These are phyloP conservation scores for Rhizopus sp. DNA, from an alignment of 371 early-diverging fungal species.

Conservation along the genomic window DNA sequence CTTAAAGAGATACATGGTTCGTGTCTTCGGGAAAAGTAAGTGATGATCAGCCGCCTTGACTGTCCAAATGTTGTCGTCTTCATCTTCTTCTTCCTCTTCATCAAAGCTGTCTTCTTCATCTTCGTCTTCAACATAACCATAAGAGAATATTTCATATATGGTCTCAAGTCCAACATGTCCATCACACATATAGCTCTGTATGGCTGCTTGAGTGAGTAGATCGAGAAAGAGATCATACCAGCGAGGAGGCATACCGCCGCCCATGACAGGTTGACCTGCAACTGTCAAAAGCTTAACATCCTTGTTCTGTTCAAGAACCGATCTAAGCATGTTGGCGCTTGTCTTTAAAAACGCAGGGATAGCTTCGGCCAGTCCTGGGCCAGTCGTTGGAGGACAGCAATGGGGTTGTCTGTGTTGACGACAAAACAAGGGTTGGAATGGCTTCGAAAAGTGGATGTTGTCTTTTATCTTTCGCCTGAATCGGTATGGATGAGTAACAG, in stretches of 20 bases:
- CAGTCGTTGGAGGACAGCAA: constrained; percentile 27
- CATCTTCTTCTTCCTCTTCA: constrained; percentile 41
- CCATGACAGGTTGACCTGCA: constrained; percentile 55
- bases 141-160: constrained; percentile 61
- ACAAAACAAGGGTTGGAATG: constrained; percentile 40
- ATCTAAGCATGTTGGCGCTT: constrained; percentile 55
- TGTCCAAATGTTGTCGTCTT: constrained; percentile 33
- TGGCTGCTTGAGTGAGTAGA: constrained; percentile 62
- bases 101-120: constrained; percentile 29
- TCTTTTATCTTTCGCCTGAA: constrained; percentile 20
- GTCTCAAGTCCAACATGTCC: constrained; percentile 53
- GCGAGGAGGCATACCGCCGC: constrained; percentile 58
- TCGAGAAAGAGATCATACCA: constrained; percentile 65
- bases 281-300: constrained; percentile 37
- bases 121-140: constrained; percentile 60
- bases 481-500: constrained; percentile 27
- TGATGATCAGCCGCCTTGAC: constrained; percentile 51
- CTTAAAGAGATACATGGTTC: constrained; percentile 52
- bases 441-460: constrained; percentile 26
- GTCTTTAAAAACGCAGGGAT: constrained; percentile 61
- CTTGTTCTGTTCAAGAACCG: constrained; percentile 33
- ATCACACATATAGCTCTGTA: constrained; percentile 64
- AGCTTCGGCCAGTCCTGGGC: constrained; percentile 55
- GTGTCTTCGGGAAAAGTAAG: constrained; percentile 50
- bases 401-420: constrained; percentile 43